phyloP scores from a whole-genome alignment of 2,329 filamentous ascomycete genomes.

The Ophiostoma ips region DNA sequence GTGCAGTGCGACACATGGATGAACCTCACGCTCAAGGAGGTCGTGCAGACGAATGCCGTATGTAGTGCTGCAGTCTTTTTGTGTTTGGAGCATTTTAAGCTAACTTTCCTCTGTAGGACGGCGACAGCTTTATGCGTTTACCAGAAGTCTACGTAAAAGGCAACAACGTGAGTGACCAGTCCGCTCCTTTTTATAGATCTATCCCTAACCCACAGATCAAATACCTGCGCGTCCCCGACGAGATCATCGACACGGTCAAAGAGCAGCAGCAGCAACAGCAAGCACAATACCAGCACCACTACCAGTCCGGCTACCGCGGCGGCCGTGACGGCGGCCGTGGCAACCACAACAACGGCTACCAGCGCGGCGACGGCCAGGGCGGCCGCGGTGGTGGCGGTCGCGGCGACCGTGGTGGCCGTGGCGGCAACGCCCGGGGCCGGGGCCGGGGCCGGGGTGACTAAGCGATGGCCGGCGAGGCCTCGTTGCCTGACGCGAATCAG shows the following conservation, averaged over 20 bases:
- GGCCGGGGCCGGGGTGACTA: conserved; percentile 22
- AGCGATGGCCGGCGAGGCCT: not conserved
- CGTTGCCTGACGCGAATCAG: too few relatives aligned
- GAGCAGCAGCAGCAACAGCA: conserved; percentile 73
- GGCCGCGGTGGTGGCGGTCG: conserved; percentile 23
- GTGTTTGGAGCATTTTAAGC: not conserved
- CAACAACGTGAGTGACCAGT: conserved; percentile 86
- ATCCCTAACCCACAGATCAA: conserved; percentile 57
- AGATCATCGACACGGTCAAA: conserved; percentile 88
- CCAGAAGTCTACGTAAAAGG: conserved; percentile 93
- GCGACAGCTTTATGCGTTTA: conserved; percentile 83
- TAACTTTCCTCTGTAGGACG: conserved; percentile 45
- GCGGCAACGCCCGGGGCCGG: conserved; percentile 20
- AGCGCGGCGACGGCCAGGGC: conserved; percentile 40
- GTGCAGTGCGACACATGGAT: conserved; percentile 99
- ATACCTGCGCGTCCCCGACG: conserved; percentile 89
- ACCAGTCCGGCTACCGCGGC: conserved; percentile 35
- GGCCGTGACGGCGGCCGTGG: conserved; percentile 47
- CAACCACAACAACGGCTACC: conserved; percentile 39
- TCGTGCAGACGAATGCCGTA: conserved; percentile 85
- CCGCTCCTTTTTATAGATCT: not conserved
- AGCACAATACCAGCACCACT: conserved; percentile 25
- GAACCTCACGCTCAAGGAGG: conserved; percentile 95
- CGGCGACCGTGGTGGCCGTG: conserved; percentile 23
- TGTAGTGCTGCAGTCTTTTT: conserved; percentile 12